Evolutionary conservation across 306 rosid genomes (phyloP).

Genomic region (Comarum palustre): DNA sequence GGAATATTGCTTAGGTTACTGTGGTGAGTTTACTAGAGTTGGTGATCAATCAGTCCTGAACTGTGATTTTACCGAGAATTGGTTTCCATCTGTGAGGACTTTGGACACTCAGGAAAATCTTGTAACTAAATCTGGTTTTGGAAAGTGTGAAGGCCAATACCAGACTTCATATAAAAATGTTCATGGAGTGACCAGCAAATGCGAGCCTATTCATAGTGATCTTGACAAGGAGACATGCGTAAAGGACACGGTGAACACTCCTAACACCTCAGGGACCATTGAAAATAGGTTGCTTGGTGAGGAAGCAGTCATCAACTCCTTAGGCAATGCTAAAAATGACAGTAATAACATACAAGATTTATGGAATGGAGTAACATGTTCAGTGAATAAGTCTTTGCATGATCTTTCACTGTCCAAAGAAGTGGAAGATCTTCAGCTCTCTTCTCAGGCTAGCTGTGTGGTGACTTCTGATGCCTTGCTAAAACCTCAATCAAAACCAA

Average conservation of each 20-base stretch:
- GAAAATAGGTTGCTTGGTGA: conserved; percentile 6
- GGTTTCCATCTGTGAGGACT: background rate
- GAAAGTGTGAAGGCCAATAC: conserved; percentile 15
- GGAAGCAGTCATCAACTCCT: background rate
- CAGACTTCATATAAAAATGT: background rate
- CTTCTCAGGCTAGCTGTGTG: conserved; percentile 16
- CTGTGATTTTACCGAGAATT: conserved; percentile 5
- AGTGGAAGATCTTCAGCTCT: conserved; percentile 14
- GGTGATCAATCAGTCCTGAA: background rate
- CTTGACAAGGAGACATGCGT: background rate
- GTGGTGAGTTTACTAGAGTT: background rate
- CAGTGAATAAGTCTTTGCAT: conserved; percentile 13
- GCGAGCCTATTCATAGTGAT: conserved; percentile 11
- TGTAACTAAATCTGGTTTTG: conserved; percentile 7
- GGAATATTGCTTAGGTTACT: background rate
- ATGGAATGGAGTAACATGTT: conserved; percentile 11
- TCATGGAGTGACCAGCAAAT: background rate
- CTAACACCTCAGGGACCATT: background rate
- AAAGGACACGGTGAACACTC: background rate
- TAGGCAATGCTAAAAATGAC: background rate
- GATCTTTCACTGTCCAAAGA: conserved; percentile 29
- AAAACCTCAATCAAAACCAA: conserved; percentile 16
- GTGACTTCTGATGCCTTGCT: conserved; percentile 4
- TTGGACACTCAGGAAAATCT: conserved; percentile 14
- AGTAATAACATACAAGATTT: background rate